Base-by-base conservation (phyloP, 2,329 filamentous ascomycete genomes). In the Coniella vitis region DNA sequence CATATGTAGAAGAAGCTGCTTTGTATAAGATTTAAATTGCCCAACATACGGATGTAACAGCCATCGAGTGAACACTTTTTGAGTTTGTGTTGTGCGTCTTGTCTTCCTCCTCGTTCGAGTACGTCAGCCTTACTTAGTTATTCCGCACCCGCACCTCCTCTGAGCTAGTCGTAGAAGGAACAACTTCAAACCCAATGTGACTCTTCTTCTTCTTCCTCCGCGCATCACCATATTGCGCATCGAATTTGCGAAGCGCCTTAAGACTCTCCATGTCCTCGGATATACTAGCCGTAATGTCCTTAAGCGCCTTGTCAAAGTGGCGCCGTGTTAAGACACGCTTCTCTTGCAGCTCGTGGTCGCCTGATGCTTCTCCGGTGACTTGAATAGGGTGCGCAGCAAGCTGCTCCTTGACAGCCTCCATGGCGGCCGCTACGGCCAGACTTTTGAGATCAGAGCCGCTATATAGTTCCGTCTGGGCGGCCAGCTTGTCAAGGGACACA, bases 191-290 rank as follows among this genome's bases (percentile, higher is more conserved):
- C 1, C 82, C 82, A 67, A 85, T 78, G 7, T 63, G 66, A 52
- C 69, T 70, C 59, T 69, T 80, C 65, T 78, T 82, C 62, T 78
- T 80, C 61, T 79, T 77, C 57, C 79, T 78, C 60, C 81, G 84
- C 32, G 84, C 78, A 62, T 95, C 90, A 21, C 93, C 91, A 64
- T 90, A 98, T 64, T 91, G 86, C 68, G 95, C 88, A 63, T 98
- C 93, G 61, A 97, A 98, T 68, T 94, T 94, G 58, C 88, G 79
- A 59, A 98, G 95, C 12, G 87, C 87, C 56, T 81, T 80, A 54
- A 98, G 71, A 29, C 82, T 88, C 42, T 81, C 75, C 91, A 96
- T 97, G 61, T 98, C 90, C 65, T 96, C 91, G 58, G 82, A 90
- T 56, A 96, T 90, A 59, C 87, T 94, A 0, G 93, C 90, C 48